phyloP scores from a whole-genome alignment of 2,329 filamentous ascomycete species.

The Diatrype stigma region DNA sequence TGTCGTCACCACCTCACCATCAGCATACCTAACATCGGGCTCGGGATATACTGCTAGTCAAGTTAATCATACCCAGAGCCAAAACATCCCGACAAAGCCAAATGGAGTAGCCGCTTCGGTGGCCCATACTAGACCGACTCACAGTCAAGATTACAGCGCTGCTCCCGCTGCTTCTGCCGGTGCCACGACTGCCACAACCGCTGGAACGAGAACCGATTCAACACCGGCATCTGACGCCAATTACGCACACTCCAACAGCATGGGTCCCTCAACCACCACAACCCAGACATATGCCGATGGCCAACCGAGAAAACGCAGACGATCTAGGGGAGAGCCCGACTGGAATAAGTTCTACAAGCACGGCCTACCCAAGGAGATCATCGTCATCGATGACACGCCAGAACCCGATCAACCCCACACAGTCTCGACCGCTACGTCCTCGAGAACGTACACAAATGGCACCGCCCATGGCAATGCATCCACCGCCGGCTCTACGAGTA shows the following conservation, averaged over 20 bases:
- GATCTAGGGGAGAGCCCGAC: slow-evolving; percentile 64
- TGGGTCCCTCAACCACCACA: slow-evolving; percentile 32
- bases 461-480: slow-evolving; percentile 26
- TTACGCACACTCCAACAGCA: slow-evolving; percentile 21
- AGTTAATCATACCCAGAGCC: not conserved
- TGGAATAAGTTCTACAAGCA: slow-evolving; percentile 82
- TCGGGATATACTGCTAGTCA: not conserved
- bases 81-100: slow-evolving; percentile 9
- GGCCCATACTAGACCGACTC: slow-evolving; percentile 24
- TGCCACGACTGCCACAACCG: no score
- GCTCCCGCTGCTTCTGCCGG: no score
- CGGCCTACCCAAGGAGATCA: slow-evolving; percentile 78
- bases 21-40: not conserved
- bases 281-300: slow-evolving; percentile 22
- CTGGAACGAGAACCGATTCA: slow-evolving; percentile 24
- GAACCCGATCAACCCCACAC: slow-evolving; percentile 44
- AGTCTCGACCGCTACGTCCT: slow-evolving; percentile 20
- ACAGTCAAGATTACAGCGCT: slow-evolving; percentile 2
- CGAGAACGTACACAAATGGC: slow-evolving; percentile 35
- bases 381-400: slow-evolving; percentile 74
- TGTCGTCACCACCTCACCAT: not conserved
- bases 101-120: slow-evolving; percentile 35
- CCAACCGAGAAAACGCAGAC: slow-evolving; percentile 47
- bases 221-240: slow-evolving; percentile 30
- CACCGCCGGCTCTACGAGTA: slow-evolving; percentile 25